Evolutionary conservation across 768 basidiomycete species (phyloP).

Genomic region (Psilocybe azurescens): DNA sequence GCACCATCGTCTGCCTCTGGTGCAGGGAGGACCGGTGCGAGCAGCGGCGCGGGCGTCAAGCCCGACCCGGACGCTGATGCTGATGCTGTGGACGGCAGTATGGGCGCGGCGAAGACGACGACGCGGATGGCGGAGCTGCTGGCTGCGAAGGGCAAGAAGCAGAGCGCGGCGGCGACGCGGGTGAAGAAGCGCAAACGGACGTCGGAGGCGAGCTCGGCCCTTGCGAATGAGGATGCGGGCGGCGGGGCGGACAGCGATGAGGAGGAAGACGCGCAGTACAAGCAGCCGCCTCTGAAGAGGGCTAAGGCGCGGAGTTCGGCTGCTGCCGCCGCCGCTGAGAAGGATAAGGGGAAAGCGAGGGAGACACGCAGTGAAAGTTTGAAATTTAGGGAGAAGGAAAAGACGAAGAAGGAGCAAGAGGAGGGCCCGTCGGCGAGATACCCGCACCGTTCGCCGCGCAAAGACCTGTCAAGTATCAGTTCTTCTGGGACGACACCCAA

Average conservation of each 20-base stretch:
- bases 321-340: background rate
- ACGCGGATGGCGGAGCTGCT: slow-evolving; percentile 10
- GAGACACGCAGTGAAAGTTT: slow-evolving; percentile 4
- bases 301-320: slow-evolving; percentile 18
- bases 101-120: slow-evolving; percentile 10
- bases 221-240: slow-evolving; percentile 15
- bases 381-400: background rate
- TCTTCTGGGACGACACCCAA: slow-evolving; percentile 17
- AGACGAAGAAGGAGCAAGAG: background rate
- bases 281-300: slow-evolving; percentile 35
- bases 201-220: slow-evolving; percentile 7
- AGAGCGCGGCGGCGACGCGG: slow-evolving; percentile 35
- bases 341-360: slow-evolving; percentile 9
- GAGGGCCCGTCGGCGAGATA: background rate
- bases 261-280: slow-evolving; percentile 12
- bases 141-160: slow-evolving; percentile 17
- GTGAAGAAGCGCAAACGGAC: slow-evolving; percentile 37
- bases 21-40: too few species aligned
- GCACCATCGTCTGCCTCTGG: background rate
- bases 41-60: background rate
- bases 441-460: slow-evolving; percentile 11
- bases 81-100: background rate
- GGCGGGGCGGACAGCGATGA: too few species aligned
- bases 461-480: slow-evolving; percentile 8
- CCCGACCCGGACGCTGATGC: background rate